Evolutionary conservation across 2,329 filamentous ascomycete genomes (phyloP).

Genomic region (Fusarium pseudonygamai): DNA sequence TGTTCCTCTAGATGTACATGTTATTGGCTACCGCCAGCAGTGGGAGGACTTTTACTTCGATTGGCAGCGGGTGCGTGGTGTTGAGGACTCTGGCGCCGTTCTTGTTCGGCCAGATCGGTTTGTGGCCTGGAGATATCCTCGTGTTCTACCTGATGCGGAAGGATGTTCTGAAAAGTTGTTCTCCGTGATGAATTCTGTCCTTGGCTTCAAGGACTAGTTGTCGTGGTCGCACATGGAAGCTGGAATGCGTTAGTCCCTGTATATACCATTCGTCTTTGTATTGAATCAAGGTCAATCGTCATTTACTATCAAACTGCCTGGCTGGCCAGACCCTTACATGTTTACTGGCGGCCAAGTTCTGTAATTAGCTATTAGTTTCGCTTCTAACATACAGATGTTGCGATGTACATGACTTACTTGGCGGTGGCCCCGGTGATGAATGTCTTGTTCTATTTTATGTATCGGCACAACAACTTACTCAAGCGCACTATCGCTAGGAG

Average conservation of each 20-base stretch:
- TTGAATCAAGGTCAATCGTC: accelerated
- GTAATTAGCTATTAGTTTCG: not conserved
- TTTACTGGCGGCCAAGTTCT: not conserved
- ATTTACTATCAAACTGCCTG: not conserved
- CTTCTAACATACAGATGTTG: not conserved
- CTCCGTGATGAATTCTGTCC: not conserved
- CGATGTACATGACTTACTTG: no score
- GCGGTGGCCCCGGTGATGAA: no score
- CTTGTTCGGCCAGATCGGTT: not conserved
- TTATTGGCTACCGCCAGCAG: not conserved
- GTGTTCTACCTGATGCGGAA: not conserved
- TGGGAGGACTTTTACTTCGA: not conserved
- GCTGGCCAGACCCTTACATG: accelerated
- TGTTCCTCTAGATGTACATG: not conserved
- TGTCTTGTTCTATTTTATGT: not conserved
- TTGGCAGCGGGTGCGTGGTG: not conserved
- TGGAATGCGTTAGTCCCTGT: not conserved
- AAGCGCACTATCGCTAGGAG: accelerated
- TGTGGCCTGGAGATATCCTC: not conserved
- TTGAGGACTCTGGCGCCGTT: not conserved
- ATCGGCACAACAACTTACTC: not conserved
- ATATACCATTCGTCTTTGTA: not conserved
- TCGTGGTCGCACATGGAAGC: not conserved
- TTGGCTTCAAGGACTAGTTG: not conserved
- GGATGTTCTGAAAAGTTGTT: not conserved